Percentiles rank a stretch among this genome's conserved stretches.
Evolutionary conservation across 805 yeast species (phyloP).

Genomic region (Candida lessepsii): DNA sequence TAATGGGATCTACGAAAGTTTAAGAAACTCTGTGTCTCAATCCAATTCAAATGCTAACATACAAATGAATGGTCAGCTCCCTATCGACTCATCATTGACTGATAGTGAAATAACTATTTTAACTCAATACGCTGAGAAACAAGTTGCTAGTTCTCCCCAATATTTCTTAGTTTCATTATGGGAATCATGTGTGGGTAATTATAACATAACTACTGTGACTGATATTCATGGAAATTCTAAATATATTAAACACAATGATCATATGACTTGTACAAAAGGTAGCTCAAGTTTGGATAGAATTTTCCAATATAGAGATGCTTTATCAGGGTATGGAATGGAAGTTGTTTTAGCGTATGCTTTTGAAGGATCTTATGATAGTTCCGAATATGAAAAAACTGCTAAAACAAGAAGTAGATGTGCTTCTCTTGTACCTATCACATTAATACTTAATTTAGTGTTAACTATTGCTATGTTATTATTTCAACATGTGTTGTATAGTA

Average conservation of each 20-base stretch:
- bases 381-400: conserved; percentile 13
- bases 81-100: conserved; percentile 38
- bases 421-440: conserved; percentile 26
- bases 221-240: conserved; percentile 17
- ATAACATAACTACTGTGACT: conserved; percentile 21
- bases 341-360: conserved; percentile 51
- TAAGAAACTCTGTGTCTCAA: conserved; percentile 33
- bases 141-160: conserved; percentile 51
- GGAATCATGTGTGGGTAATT: conserved; percentile 47
- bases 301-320: conserved; percentile 46
- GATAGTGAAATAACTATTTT: conserved; percentile 49
- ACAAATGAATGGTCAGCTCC: conserved; percentile 14
- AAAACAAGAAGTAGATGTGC: conserved; percentile 17
- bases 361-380: conserved; percentile 18
- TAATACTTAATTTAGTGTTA: conserved; percentile 25
- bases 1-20: conserved; percentile 48
- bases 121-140: conserved; percentile 44
- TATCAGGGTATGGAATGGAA: conserved; percentile 39
- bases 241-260: conserved; percentile 18
- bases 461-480: conserved; percentile 29
- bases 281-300: conserved; percentile 19
- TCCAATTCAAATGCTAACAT: conserved; percentile 15
- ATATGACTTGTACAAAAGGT: conserved; percentile 21
- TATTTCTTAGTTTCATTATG: conserved; percentile 39
- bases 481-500: conserved; percentile 36